Percentiles rank a stretch among this genome's conserved stretches.
Conservation (phyloP, 164 flowering plant species). For the Vitis cinerea region DNA sequence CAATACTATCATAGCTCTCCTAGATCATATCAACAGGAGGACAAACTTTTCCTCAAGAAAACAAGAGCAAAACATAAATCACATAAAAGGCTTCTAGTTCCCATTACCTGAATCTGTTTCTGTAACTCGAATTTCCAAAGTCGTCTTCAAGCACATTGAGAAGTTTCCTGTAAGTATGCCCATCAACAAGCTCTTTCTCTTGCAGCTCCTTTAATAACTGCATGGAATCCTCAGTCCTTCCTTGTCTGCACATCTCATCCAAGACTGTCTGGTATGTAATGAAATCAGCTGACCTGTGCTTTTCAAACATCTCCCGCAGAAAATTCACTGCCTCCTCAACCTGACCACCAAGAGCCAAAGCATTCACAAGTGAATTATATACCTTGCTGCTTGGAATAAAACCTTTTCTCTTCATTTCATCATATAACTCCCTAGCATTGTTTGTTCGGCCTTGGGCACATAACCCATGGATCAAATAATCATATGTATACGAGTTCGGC, state of each 20-base stretch:
- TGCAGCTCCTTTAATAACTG: slow-evolving; percentile 56
- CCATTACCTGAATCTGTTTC: slow-evolving; percentile 22
- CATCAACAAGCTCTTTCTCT: slow-evolving; percentile 62
- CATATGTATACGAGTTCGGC: slow-evolving; percentile 67
- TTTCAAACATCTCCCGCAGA: slow-evolving; percentile 74
- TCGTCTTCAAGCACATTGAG: slow-evolving; percentile 55
- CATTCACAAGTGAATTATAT: slow-evolving; percentile 74
- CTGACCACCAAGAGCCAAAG: slow-evolving; percentile 79
- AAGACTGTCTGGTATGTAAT: slow-evolving; percentile 70
- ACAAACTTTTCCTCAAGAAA: too few species aligned
- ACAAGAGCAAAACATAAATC: too few species aligned
- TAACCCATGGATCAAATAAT: slow-evolving; percentile 77
- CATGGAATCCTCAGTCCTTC: slow-evolving; percentile 47
- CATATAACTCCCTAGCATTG: slow-evolving; percentile 68
- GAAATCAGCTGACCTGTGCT: slow-evolving; percentile 45
- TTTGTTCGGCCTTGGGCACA: slow-evolving; percentile 83
- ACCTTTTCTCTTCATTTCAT: slow-evolving; percentile 68
- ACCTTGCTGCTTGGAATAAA: slow-evolving; percentile 68
- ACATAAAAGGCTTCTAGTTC: too few species aligned
- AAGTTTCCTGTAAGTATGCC: slow-evolving; percentile 53
- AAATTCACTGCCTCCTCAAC: slow-evolving; percentile 65
- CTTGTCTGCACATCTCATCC: slow-evolving; percentile 68
- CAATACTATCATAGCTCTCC: too few species aligned
- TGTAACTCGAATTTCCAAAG: slow-evolving; percentile 23
- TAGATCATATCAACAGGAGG: too few species aligned